Base-by-base conservation (phyloP, 2,329 filamentous ascomycete genomes). In the Nemania sp. region DNA sequence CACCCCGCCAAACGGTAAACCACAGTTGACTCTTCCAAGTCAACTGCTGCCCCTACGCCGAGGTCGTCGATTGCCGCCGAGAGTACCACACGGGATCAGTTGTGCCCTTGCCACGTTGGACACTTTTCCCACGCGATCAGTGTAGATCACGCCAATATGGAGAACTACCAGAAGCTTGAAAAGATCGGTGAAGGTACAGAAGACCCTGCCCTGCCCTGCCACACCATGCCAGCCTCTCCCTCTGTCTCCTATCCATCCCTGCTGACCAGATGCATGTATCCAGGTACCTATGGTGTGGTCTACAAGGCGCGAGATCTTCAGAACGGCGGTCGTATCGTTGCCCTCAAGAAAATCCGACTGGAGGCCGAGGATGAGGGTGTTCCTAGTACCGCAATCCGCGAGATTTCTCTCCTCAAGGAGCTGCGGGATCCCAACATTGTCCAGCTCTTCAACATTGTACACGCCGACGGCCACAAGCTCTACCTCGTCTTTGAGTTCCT, bases 161-260 rank as follows among this genome's bases (percentile, higher is more conserved):
- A 97, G 78, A 96, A 96, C 79, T 97, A 97, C 77, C 91, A 96
- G 79, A 96, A 96, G 81, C 85, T 97, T 73, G 92, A 97, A 81
- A 97, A 97, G 83, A 92, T 97, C 72, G 92, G 92, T 77, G 92
- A 97, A 86, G 92, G 92, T 95, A 80, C 48, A 53, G 6, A 43
- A 43, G 12, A 10, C 5, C 20, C 25, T 29, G 25, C 25, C 20
- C 25, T 29, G 25, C 25, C 25, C 25, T 29, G 11, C 6, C 60
- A 48, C 40, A 12, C 29, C 20, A 21, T 13, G 42, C 25, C 2
- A 29, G 21, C 29, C 29, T 34, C 5, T 2, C 47, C 15, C n/a
- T 18, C 1, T 34, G 12, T 21, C 25, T 6, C 18, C 49, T 29
- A 46, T 20, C 10, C 32, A 46, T 20, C 10, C 32, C 20, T 35